Conservation (phyloP, 2,329 filamentous ascomycete species). For the Calcarisporium arbuscula region DNA sequence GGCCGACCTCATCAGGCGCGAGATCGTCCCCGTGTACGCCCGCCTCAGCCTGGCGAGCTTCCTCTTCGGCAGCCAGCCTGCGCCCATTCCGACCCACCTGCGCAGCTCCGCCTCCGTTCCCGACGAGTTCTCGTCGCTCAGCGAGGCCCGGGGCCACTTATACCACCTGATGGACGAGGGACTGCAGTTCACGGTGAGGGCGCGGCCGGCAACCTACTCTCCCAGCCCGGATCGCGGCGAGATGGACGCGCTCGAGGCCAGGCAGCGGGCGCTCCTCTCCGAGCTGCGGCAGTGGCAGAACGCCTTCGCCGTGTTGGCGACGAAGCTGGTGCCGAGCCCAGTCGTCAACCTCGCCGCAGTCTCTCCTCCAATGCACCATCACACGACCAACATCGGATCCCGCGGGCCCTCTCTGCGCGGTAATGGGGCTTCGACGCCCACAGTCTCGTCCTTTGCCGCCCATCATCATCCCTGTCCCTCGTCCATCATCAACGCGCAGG, state of each 20-base stretch:
- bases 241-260: conserved; percentile 18
- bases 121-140: conserved; percentile 24
- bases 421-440: conserved; percentile 30
- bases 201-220: conserved; percentile 18
- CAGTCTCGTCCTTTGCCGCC: conserved; percentile 26
- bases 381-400: conserved; percentile 25
- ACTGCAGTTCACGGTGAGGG: conserved; percentile 27
- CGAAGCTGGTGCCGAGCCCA: conserved; percentile 16
- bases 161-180: conserved; percentile 34
- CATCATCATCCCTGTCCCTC: conserved; percentile 28
- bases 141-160: conserved; percentile 23
- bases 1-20: conserved; percentile 30
- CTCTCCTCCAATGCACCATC: conserved; percentile 30
- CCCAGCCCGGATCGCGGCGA: conserved; percentile 17
- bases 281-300: conserved; percentile 22
- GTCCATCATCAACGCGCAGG: conserved; percentile 7
- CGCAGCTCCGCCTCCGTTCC: conserved; percentile 24
- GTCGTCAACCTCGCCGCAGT: conserved; percentile 12
- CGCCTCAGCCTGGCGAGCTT: conserved; percentile 34
- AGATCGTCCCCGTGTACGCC: conserved; percentile 38
- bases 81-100: conserved; percentile 28
- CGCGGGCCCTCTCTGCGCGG: conserved; percentile 19
- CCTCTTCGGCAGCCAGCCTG: conserved; percentile 31
- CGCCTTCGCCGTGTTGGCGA: conserved; percentile 22
- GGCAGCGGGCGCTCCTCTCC: conserved; percentile 26